These are phyloP conservation scores for Dictyostelium brefeldianum DNA, from an alignment of 78 protist species.

Conservation along the genomic window DNA sequence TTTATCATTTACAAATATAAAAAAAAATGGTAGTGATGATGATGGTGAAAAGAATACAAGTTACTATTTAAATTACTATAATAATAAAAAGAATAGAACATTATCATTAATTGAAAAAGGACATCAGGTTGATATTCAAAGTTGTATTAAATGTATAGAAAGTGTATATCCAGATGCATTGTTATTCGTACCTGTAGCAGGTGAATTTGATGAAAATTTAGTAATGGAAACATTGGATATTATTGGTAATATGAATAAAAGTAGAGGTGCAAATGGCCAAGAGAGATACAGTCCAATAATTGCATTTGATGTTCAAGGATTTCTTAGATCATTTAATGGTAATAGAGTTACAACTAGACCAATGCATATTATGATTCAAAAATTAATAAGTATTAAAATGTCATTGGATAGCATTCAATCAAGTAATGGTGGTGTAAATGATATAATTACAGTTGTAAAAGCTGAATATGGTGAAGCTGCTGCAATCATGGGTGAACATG, in stretches of 20 bases:
- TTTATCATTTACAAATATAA: background rate
- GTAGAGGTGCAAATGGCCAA: background rate
- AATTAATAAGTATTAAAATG: background rate
- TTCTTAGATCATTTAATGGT: slow-evolving; percentile 49
- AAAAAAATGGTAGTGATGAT: background rate
- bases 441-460: slow-evolving; percentile 38
- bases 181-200: slow-evolving; percentile 45
- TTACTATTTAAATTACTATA: slow-evolving; percentile 59
- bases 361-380: slow-evolving; percentile 29
- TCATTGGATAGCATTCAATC: background rate
- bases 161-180: slow-evolving; percentile 42
- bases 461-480: slow-evolving; percentile 78
- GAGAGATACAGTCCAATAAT: slow-evolving; percentile 19
- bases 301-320: slow-evolving; percentile 72
- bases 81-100: slow-evolving; percentile 55
- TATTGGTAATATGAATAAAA: background rate
- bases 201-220: slow-evolving; percentile 36
- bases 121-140: background rate
- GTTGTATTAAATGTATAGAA: slow-evolving; percentile 18
- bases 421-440: background rate
- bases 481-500: slow-evolving; percentile 54
- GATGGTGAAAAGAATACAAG: slow-evolving; percentile 15
- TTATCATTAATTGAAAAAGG: slow-evolving; percentile 53
- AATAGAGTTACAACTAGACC: slow-evolving; percentile 48
- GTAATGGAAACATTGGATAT: background rate